Evolutionary conservation across 1,284 basidiomycete genomes (phyloP), one percentile per base, ranked within the genome.

Genomic region (Quambalaria eucalypti): DNA sequence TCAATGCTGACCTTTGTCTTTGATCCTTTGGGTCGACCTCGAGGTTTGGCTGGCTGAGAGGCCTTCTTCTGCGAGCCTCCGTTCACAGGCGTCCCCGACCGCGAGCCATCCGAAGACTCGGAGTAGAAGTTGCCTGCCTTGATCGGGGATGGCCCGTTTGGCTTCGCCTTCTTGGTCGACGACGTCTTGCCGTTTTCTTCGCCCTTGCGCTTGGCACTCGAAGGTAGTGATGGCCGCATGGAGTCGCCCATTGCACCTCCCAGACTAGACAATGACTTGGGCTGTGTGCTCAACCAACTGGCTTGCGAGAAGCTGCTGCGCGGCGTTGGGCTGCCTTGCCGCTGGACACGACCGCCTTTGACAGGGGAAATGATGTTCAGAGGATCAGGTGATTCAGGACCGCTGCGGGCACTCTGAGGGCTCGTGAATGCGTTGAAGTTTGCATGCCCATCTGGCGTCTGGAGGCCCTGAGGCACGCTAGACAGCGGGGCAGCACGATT

Each of bases 291-390:
- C 9, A 33, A 25, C 8, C 4, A 23, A 46, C 21, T 12, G 25
- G 5, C 7, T 23, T 46, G 42, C 21, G 19, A 19, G 7, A 2
- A 4, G 5, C 16, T 14, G 4, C 25, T 46, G 21, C 42, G 12
- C 7, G 4, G 14, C 12, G 21, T 46, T 4, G 42, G 42, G 19
- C 42, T 46, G 2, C 14, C 25, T 26, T 50, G 23, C 48, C 38
- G 38, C 4, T 21, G 48, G 4, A 12, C n/a, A 12, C 28, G 8
- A 23, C n/a, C 26, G 19, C 28, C 21, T 29, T 28, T 33, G 30
- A 29, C 29, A 6, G 50, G 50, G 19, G 50, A 51, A n/a, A 51
- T 51, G 28, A 51, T n/a, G 21, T 46, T 46, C 21, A 46, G 42
- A 46, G 42, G 42, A 21, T 46, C 42, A 21, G 42, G 42, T 6